Evolutionary conservation across 1,284 basidiomycete species (phyloP), one percentile per base, ranked within the genome.

Genomic region (Xanthoconium separans): DNA sequence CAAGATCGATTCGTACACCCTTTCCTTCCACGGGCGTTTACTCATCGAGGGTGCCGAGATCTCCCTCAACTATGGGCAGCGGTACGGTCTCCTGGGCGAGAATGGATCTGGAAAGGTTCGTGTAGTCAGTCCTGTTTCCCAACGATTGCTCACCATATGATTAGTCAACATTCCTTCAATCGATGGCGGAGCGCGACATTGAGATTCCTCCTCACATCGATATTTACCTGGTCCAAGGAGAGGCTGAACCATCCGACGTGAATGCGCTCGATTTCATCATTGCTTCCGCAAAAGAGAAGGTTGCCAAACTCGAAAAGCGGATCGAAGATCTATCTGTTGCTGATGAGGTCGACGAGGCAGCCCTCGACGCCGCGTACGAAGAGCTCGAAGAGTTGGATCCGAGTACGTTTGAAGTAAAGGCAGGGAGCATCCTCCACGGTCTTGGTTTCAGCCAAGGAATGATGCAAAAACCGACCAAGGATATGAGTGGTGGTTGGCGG

Each of bases 401-500:
- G 3, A 81, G 74, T 59, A 98, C 94, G 6, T 99, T 99, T 69
- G 96, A 98, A 75, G 84, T 89, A 50, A 98, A 98, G 77, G 96
- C 97, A 6, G 92, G 91, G 56, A 91, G 91, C 63, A 97, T 99
- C 68, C 83, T 99, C 31, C 93, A 97, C 69, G 97, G 96, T 87
- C 85, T 99, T 41, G 96, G 96, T 24, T 99, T 99, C 80, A 82
- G 81, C 54, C 82, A 83, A 67, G 71, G 79, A 53, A 98, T 98
- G 96, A 98, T 98, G 95, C 83, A 82, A 71, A 93, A 92, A 73
- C 91, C 95, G 15, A 98, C 96, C 51, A 96, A 95, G 76, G 96
- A 98, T 73, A 97, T 99, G 93, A 91, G 87, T 66, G 96, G 95
- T 84, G 95, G 95, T 68, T 98, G 96, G 96, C 84, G 96, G 59